phyloP scores from a whole-genome alignment of 345 rosid genomes.

The Salix exigua region DNA sequence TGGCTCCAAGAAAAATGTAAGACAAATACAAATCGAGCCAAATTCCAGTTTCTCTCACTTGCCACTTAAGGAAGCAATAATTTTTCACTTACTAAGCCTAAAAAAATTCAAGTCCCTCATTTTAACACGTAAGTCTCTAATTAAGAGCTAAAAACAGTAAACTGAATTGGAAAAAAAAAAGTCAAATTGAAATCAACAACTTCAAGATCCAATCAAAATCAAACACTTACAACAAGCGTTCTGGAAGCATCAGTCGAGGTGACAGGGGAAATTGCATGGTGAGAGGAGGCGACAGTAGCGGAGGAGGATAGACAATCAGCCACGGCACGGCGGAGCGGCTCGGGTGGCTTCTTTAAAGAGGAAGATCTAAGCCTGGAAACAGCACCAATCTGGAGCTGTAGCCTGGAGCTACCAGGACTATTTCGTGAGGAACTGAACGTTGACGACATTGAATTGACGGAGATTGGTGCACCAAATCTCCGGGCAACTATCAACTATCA shows the following conservation, averaged over 20 bases:
- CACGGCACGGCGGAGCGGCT: slow-evolving; percentile 88
- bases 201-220: slow-evolving; percentile 37
- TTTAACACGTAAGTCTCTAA: neutral
- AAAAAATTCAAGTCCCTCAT: neutral
- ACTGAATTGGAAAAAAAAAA: neutral
- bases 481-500: neutral
- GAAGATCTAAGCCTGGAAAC: slow-evolving; percentile 85
- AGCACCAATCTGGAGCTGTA: slow-evolving; percentile 37
- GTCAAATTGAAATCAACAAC: slow-evolving; percentile 11
- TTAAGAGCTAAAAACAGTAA: neutral
- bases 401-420: slow-evolving; percentile 46
- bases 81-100: neutral
- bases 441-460: slow-evolving; percentile 36
- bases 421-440: slow-evolving; percentile 54
- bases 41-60: neutral
- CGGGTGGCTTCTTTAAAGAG: slow-evolving; percentile 77
- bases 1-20: neutral
- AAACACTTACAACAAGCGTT: slow-evolving; percentile 75
- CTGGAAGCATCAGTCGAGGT: slow-evolving; percentile 79
- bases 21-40: neutral
- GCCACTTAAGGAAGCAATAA: neutral
- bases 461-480: slow-evolving; percentile 1
- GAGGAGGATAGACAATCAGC: slow-evolving; percentile 65
- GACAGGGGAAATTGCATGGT: slow-evolving; percentile 51
- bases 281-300: slow-evolving; percentile 47